These are phyloP conservation scores for Rhodotorula glutinis DNA, from an alignment of 1,284 basidiomycete genomes.

Conservation along the genomic window DNA sequence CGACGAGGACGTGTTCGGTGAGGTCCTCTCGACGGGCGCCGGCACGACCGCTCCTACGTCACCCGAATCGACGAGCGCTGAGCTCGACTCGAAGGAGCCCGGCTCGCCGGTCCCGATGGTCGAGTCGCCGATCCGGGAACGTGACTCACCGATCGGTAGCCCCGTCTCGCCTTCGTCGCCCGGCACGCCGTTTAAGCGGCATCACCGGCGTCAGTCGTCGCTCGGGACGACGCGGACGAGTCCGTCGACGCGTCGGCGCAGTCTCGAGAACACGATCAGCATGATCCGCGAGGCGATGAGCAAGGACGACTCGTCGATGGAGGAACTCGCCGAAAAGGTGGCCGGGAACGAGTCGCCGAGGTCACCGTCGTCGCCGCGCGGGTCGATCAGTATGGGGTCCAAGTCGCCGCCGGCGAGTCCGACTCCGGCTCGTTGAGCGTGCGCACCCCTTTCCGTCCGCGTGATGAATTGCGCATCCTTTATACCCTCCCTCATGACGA, in stretches of 20 bases:
- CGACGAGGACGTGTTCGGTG: constrained; percentile 47
- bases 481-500: too few relatives aligned
- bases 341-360: constrained; percentile 35
- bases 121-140: constrained; percentile 19
- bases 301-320: constrained; percentile 39
- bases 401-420: constrained; percentile 31
- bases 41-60: constrained; percentile 28
- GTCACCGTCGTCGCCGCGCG: constrained; percentile 31
- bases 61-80: constrained; percentile 8
- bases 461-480: too few relatives aligned
- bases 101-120: constrained; percentile 38
- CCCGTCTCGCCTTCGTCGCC: constrained; percentile 1
- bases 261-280: constrained; percentile 92
- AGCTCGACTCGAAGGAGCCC: constrained; percentile 7
- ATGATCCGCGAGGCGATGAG: constrained; percentile 65
- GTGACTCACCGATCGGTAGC: constrained; percentile 15
- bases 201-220: constrained; percentile 81
- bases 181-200: constrained; percentile 61
- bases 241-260: constrained; percentile 85
- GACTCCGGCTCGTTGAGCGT: constrained; percentile 14
- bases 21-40: constrained; percentile 27
- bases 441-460: too few relatives aligned
- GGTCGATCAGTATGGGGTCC: constrained; percentile 23
- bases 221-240: constrained; percentile 95
- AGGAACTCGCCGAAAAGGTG: constrained; percentile 42